Conservation (phyloP, 345 rosid genomes). For the Eucalyptus sp. region DNA sequence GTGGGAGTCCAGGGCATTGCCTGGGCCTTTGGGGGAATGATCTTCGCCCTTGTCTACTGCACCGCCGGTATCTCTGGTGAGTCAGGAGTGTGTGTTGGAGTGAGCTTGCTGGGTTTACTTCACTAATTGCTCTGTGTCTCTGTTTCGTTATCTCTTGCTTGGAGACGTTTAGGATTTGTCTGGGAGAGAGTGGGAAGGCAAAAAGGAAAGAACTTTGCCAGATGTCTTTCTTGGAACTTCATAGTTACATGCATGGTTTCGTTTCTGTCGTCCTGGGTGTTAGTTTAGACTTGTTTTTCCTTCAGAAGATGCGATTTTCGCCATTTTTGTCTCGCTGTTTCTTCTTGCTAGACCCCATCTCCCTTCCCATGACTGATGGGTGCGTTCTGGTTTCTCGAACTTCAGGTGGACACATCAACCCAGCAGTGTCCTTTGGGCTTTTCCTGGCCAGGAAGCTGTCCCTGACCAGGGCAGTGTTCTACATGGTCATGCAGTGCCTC, state of each 20-base stretch:
- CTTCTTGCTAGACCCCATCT: not conserved
- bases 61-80: conserved; percentile 72
- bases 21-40: conserved; percentile 82
- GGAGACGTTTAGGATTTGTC: not conserved
- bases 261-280: not conserved
- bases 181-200: not conserved
- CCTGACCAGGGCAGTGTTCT: conserved; percentile 49
- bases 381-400: not conserved
- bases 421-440: conserved; percentile 60
- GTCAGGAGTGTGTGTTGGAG: not conserved
- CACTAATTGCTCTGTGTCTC: not conserved
- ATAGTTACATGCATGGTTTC: not conserved
- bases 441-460: conserved; percentile 63
- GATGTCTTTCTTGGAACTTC: not conserved
- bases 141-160: not conserved
- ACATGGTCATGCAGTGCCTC: conserved; percentile 58
- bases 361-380: not conserved
- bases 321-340: not conserved
- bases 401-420: conserved; percentile 68
- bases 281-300: not conserved
- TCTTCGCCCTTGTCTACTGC: conserved; percentile 72
- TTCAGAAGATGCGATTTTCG: not conserved
- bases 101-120: not conserved
- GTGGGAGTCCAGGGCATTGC: conserved; percentile 73
- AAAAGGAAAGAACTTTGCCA: not conserved